phyloP scores from a whole-genome alignment of 768 basidiomycete species.

The Lentinula edodes region DNA sequence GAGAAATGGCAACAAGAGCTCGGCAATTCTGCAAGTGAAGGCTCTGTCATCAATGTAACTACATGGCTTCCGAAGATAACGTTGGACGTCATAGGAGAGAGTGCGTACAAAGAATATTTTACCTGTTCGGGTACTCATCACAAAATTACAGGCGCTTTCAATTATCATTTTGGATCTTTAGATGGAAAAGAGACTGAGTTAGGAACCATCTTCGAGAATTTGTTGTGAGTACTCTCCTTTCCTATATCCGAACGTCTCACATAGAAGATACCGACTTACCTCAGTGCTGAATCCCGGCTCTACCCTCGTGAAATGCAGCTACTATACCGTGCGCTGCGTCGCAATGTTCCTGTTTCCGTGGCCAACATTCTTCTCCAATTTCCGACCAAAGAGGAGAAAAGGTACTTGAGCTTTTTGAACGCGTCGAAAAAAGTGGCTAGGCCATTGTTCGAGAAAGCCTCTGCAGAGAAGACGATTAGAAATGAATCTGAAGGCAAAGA shows the following conservation, averaged over 20 bases:
- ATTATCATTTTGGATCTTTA: conserved; percentile 17
- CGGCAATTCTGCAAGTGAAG: neutral
- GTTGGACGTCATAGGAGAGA: conserved; percentile 29
- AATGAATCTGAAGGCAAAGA: neutral
- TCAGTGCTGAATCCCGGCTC: neutral
- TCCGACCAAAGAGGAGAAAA: neutral
- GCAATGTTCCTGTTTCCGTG: neutral
- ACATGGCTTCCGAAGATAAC: conserved; percentile 23
- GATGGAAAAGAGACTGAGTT: conserved; percentile 1
- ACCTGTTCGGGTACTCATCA: neutral
- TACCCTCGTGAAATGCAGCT: neutral
- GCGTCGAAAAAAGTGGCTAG: conserved; percentile 1
- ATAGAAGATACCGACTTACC: neutral
- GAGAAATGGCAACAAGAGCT: conserved; percentile 8
- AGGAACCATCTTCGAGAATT: neutral
- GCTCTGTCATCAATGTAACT: conserved; percentile 16
- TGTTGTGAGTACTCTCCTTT: neutral
- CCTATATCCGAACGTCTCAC: neutral
- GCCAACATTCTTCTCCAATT: neutral
- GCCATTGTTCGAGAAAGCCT: neutral
- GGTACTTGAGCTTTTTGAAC: neutral
- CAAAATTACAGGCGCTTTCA: conserved; percentile 20
- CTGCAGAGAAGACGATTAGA: neutral
- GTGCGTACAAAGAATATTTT: conserved; percentile 10
- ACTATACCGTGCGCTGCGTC: neutral